These are phyloP conservation scores for Melocanna baccifera DNA, from an alignment of 176 grass and related monocot species.

Conservation along the genomic window DNA sequence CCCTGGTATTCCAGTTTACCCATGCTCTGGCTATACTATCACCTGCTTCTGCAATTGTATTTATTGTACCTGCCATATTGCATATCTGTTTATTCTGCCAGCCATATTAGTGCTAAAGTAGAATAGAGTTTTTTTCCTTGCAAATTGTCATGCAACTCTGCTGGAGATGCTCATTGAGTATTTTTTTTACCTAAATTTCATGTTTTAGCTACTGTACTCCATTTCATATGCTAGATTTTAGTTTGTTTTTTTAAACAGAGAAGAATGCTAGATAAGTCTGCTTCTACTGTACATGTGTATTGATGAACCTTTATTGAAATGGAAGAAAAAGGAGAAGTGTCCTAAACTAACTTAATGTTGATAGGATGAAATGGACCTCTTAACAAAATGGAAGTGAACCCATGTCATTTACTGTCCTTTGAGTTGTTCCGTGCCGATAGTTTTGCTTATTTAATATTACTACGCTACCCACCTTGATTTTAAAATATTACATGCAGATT, in stretches of 20 bases:
- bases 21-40: background rate
- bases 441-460: constrained; percentile 19
- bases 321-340: background rate
- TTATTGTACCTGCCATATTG: background rate
- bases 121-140: background rate
- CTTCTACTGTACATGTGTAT: constrained; percentile 1
- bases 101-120: background rate
- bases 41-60: constrained; percentile 4
- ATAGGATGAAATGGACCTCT: constrained; percentile 21
- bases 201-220: background rate
- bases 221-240: constrained; percentile 29
- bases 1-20: background rate
- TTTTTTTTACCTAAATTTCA: background rate
- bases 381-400: constrained; percentile 8
- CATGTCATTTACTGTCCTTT: constrained; percentile 15
- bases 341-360: constrained; percentile 12
- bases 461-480: constrained; percentile 29
- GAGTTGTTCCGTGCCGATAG: constrained; percentile 13
- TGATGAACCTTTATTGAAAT: constrained; percentile 23
- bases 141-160: background rate
- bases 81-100: constrained; percentile 24
- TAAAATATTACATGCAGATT: constrained; percentile 45
- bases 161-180: constrained; percentile 2
- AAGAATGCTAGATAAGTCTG: constrained; percentile 11
- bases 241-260: background rate